These are phyloP conservation scores for Aspergillus niger DNA, from an alignment of 2,329 filamentous ascomycete species.

Conservation along the genomic window DNA sequence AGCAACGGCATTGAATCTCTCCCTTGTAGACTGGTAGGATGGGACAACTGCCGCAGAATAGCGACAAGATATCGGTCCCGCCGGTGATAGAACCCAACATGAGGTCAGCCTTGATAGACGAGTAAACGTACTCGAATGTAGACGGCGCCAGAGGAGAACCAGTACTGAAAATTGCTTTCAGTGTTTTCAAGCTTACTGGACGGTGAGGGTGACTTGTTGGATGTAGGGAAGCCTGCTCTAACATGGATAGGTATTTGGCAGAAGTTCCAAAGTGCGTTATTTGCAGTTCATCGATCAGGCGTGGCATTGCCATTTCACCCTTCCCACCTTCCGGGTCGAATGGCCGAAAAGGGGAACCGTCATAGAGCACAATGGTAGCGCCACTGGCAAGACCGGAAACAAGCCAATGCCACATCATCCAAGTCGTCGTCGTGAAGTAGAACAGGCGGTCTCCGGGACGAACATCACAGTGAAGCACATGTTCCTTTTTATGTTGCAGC, in stretches of 20 bases:
- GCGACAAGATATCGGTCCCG: slow-evolving; percentile 92
- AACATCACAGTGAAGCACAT: slow-evolving; percentile 82
- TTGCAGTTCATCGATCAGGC: slow-evolving; percentile 73
- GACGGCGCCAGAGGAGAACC: slow-evolving; percentile 90
- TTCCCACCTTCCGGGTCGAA: slow-evolving; percentile 57
- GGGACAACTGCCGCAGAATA: slow-evolving; percentile 84
- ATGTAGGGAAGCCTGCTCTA: slow-evolving; percentile 74
- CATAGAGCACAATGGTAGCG: slow-evolving; percentile 82
- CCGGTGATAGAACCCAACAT: slow-evolving; percentile 93
- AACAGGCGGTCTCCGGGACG: slow-evolving; percentile 72
- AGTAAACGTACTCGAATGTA: slow-evolving; percentile 88
- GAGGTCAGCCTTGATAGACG: slow-evolving; percentile 74
- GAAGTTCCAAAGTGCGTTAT: slow-evolving; percentile 96
- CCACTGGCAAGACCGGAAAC: slow-evolving; percentile 82
- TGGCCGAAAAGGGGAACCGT: slow-evolving; percentile 85
- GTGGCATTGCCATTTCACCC: slow-evolving; percentile 78
- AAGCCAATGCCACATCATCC: slow-evolving; percentile 99
- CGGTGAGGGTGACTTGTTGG: slow-evolving; percentile 56
- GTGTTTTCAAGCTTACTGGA: slow-evolving; percentile 45
- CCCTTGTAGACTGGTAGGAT: slow-evolving; percentile 71
- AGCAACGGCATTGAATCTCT: slow-evolving; percentile 74
- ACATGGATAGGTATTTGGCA: slow-evolving; percentile 86
- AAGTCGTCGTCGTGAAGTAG: slow-evolving; percentile 93
- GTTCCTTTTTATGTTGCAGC: slow-evolving; percentile 96
- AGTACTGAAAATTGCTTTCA: slow-evolving; percentile 90